These are phyloP conservation scores for Arthroderma sp. DNA, from an alignment of 2,329 filamentous ascomycete genomes.

Conservation along the genomic window DNA sequence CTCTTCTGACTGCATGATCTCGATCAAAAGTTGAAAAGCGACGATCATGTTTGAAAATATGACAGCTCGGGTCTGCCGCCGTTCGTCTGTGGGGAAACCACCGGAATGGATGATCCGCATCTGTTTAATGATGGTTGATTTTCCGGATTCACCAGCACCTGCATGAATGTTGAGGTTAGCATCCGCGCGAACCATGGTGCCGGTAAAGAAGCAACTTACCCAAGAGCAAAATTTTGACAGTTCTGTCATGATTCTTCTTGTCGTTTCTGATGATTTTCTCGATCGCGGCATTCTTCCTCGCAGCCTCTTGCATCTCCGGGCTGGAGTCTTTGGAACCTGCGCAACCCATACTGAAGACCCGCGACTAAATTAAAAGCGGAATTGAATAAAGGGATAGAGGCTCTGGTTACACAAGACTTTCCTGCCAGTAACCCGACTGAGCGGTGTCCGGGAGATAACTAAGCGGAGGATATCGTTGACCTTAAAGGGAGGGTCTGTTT, in stretches of 20 bases:
- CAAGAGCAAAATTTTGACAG: constrained; percentile 86
- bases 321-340: constrained; percentile 29
- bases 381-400: neutral
- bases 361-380: neutral
- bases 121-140: constrained; percentile 95
- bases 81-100: constrained; percentile 79
- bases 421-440: no score
- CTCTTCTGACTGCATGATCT: constrained; percentile 76
- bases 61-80: constrained; percentile 85
- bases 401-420: no score
- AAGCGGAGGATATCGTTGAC: no score
- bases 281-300: constrained; percentile 49
- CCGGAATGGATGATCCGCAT: constrained; percentile 96
- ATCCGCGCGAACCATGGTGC: neutral
- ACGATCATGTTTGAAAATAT: constrained; percentile 92
- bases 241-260: constrained; percentile 71
- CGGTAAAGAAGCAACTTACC: constrained; percentile 43
- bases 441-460: no score
- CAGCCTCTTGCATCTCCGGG: constrained; percentile 28
- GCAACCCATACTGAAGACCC: constrained; percentile 28
- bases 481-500: no score
- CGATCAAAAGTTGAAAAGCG: constrained; percentile 78
- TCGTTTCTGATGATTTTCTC: constrained; percentile 76
- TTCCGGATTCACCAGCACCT: constrained; percentile 92
- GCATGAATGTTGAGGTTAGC: constrained; percentile 1